Evolutionary conservation across 805 yeast species (phyloP).

Genomic region (Ogataea saltuana): DNA sequence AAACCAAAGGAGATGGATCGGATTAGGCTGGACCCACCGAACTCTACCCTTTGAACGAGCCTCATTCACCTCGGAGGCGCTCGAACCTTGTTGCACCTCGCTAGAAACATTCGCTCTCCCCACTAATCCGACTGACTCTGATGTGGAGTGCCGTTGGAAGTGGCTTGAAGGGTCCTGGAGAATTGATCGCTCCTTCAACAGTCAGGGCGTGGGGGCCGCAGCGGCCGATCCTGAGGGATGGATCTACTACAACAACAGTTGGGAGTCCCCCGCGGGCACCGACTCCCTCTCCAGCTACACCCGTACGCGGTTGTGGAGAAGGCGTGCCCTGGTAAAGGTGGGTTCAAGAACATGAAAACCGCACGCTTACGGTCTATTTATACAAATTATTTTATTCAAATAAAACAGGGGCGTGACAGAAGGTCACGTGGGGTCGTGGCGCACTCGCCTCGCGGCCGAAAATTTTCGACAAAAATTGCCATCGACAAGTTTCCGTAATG

Average conservation of each 20-base stretch:
- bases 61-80: constrained; percentile 45
- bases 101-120: constrained; percentile 49
- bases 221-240: constrained; percentile 48
- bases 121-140: constrained; percentile 30
- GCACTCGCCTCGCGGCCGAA: constrained; percentile 3
- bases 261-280: constrained; percentile 42
- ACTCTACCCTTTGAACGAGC: constrained; percentile 55
- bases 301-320: constrained; percentile 50
- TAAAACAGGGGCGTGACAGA: background rate
- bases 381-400: background rate
- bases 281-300: constrained; percentile 56
- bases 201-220: constrained; percentile 21
- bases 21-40: constrained; percentile 56
- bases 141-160: constrained; percentile 42
- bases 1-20: constrained; percentile 63
- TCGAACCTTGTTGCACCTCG: constrained; percentile 31
- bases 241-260: constrained; percentile 53
- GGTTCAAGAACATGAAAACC: too few species aligned
- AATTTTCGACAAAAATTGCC: constrained; percentile 1
- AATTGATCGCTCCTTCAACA: constrained; percentile 42
- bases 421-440: constrained; percentile 7
- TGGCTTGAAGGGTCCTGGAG: constrained; percentile 60
- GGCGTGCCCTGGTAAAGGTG: constrained; percentile 44
- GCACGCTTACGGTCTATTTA: too few species aligned
- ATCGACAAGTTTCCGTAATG: constrained; percentile 9